Evolutionary conservation across 192 early-diverging fungal genomes (phyloP), one percentile per base, ranked within the genome.

Genomic region (Phlyctochytrium arcticum): DNA sequence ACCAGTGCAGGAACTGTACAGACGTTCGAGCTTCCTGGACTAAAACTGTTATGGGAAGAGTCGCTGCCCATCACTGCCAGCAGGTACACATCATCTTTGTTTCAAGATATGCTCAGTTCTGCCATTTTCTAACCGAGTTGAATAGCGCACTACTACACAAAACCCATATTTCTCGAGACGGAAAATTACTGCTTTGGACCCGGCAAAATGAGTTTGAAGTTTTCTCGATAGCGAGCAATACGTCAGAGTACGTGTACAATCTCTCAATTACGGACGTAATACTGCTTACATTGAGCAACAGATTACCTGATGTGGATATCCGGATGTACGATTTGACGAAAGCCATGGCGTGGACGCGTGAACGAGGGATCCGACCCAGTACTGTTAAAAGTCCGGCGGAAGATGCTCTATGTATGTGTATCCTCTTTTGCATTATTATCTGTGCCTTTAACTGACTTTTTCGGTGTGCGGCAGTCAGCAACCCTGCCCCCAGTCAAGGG

Each of bases 371-470:
- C 15, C 12, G 39, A 44, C 39, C 21, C 12, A 44, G 39, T 44
- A n/a, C 39, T 19, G 54, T 34, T 21, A 34, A 19, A 15, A 55
- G 57, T 56, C 30, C 36, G 36, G 62, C 62, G 32, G 46, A 51
- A 15, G 71, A 68, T 17, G 48, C 33, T 6, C 46, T 71, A 23
- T 71, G 62, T 71, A 46, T 39, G 68, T n/a, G n/a, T n/a, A n/a
- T n/a, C n/a, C n/a, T n/a, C n/a, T n/a, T n/a, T n/a, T n/a, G n/a
- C n/a, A n/a, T n/a, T n/a, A n/a, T n/a, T n/a, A n/a, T n/a, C n/a
- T n/a, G n/a, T n/a, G n/a, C n/a, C n/a, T n/a, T n/a, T n/a, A n/a
- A n/a, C n/a, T n/a, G n/a, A n/a, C n/a, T n/a, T n/a, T n/a, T n/a
- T n/a, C n/a, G n/a, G n/a, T n/a, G n/a, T n/a, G n/a, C n/a, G n/a